Evolutionary conservation across 805 yeast genomes (phyloP), one percentile per base, ranked within the genome.

Genomic region (Ogataea minuta): DNA sequence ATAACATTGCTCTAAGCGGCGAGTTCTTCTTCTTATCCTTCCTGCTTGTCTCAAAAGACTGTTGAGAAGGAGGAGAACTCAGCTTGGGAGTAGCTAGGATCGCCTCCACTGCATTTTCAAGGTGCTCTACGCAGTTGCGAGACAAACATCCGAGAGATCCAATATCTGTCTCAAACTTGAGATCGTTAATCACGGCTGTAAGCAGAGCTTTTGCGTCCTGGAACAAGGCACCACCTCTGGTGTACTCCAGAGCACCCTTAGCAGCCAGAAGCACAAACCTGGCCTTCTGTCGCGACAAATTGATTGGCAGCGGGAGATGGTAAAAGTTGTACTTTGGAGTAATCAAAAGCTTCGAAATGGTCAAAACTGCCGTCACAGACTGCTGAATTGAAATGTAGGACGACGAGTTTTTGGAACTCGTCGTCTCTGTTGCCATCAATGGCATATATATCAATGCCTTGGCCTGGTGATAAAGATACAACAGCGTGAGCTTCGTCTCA

Each of bases 141-240:
- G 85, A 76, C 17, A 84, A 57, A 27, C 79, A 70, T 0, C 89
- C 88, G 1, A 87, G 79, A 17, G 78, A 60, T 13, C 74, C 79
- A 31, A 70, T 62, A 14, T 61, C 63, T 31, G 77, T 71, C 50
- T 79, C 84, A 10, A 57, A 50, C 48, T 68, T 75, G 41, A 83
- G 62, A 34, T 72, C 76, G 15, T 67, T 62, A 2, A 81, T 60
- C 2, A 79, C 68, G 21, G 66, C 72, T 14, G 67, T 60, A 32
- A 88, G 61, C 33, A 84, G 63, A 23, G 62, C 69, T 48, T 78
- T 82, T 55, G 81, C 77, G 36, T 81, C 88, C 54, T 78, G 84
- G 55, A 81, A 79, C 39, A 88, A 62, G 1, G 91, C 80, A 0
- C 96, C 95, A 26, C 89, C 88, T 56, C 86, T 78, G 2, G 86